These are phyloP conservation scores for Arxiozyma slooffiae DNA, from an alignment of 1,139 yeast species.

Conservation along the genomic window DNA sequence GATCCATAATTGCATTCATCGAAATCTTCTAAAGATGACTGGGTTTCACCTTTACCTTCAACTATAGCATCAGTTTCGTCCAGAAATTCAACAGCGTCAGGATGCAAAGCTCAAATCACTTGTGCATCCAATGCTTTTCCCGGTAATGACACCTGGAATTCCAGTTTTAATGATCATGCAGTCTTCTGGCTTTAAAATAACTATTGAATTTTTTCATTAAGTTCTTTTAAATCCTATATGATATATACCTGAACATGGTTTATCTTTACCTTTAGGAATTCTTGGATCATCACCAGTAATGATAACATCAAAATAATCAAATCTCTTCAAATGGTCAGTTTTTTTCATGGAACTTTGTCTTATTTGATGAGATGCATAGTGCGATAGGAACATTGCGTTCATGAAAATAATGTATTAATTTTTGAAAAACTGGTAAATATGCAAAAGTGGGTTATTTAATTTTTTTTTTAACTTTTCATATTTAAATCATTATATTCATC, in stretches of 20 bases:
- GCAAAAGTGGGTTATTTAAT: constrained; percentile 51
- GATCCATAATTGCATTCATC: constrained; percentile 43
- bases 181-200: constrained; percentile 56
- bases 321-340: constrained; percentile 57
- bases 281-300: constrained; percentile 85
- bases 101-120: constrained; percentile 90
- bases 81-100: constrained; percentile 49
- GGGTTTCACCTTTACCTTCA: constrained; percentile 46
- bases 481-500: constrained; percentile 50
- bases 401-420: constrained; percentile 47
- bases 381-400: constrained; percentile 61
- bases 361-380: constrained; percentile 80
- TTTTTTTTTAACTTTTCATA: constrained; percentile 46
- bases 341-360: constrained; percentile 51
- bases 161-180: constrained; percentile 93
- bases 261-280: constrained; percentile 76
- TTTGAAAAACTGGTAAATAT: constrained; percentile 79
- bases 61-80: constrained; percentile 41
- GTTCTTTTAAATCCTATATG: constrained; percentile 58
- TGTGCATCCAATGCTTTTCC: constrained; percentile 73
- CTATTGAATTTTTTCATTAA: constrained; percentile 46
- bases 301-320: constrained; percentile 54
- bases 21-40: constrained; percentile 45
- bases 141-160: constrained; percentile 77
- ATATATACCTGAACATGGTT: constrained; percentile 93